A percentile compares a stretch with the other conserved stretches of the same genome.
Evolutionary conservation across 495 filamentous ascomycete genomes (phyloP).

Genomic region (Oleoguttula mirabilis): DNA sequence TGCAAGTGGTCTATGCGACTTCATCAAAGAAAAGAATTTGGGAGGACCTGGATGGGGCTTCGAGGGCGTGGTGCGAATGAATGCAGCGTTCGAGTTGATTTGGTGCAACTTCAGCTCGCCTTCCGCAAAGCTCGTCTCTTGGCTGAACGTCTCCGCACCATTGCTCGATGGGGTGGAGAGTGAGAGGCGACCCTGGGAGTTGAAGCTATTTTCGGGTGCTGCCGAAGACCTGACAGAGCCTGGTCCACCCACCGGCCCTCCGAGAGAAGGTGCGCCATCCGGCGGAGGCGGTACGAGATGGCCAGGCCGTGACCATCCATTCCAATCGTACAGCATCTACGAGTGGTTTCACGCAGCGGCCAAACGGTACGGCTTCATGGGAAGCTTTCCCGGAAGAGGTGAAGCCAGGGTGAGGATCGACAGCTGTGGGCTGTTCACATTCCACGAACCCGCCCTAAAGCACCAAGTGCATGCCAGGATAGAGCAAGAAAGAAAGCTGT

Average conservation of each 20-base stretch:
- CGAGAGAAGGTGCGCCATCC: neutral
- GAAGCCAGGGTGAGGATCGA: constrained; percentile 21
- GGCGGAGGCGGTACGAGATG: no score
- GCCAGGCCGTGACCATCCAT: constrained; percentile 3
- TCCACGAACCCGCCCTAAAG: constrained; percentile 24
- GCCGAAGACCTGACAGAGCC: neutral
- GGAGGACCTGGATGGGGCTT: constrained; percentile 29
- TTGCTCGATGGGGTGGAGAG: constrained; percentile 7
- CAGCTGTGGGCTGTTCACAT: constrained; percentile 27
- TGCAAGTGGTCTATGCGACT: constrained; percentile 31
- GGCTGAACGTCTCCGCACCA: constrained; percentile 32
- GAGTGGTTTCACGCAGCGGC: constrained; percentile 20
- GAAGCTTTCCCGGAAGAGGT: constrained; percentile 1
- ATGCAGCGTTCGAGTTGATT: constrained; percentile 36
- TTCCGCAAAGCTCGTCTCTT: constrained; percentile 28
- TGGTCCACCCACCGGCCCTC: neutral
- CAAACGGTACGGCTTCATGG: constrained; percentile 11
- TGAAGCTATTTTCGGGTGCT: neutral
- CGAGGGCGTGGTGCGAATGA: constrained; percentile 38
- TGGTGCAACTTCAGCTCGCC: constrained; percentile 33
- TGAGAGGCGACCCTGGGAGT: neutral
- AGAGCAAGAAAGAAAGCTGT: constrained; percentile 12
- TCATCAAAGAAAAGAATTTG: constrained; percentile 21
- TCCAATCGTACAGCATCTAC: constrained; percentile 10
- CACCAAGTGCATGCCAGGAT: constrained; percentile 14